phyloP scores from a whole-genome alignment of 2,329 filamentous ascomycete species.

The Pyrenochaeta sp. region DNA sequence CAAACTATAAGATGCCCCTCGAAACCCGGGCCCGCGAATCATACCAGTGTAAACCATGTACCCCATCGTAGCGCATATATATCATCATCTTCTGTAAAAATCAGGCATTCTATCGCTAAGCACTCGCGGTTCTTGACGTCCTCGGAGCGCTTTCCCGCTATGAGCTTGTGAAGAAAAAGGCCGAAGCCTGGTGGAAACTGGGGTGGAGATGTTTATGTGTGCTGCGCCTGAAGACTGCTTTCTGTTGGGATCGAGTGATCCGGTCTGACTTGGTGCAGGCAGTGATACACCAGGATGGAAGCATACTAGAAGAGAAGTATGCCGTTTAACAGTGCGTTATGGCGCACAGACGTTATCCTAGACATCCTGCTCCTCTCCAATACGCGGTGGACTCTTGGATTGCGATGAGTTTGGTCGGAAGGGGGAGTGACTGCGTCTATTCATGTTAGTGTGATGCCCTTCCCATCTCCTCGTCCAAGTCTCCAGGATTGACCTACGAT shows the following conservation, averaged over 20 bases:
- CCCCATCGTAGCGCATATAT: too few relatives aligned
- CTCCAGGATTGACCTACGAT: constrained; percentile 71
- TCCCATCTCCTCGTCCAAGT: not conserved
- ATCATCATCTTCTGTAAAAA: not conserved
- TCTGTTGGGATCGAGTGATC: not conserved
- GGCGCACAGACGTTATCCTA: constrained; percentile 4
- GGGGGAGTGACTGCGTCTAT: constrained; percentile 44
- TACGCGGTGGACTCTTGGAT: constrained; percentile 48
- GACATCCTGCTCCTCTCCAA: constrained; percentile 44
- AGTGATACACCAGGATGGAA: too few relatives aligned
- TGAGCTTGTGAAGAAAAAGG: too few relatives aligned
- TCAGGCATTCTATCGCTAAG: too few relatives aligned
- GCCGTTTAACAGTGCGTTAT: too few relatives aligned
- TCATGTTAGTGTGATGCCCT: constrained; percentile 1
- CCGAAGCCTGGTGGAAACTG: too few relatives aligned
- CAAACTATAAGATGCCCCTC: not conserved
- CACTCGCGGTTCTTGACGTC: too few relatives aligned
- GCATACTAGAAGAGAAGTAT: too few relatives aligned
- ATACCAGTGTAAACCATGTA: not conserved
- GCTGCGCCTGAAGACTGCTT: not conserved
- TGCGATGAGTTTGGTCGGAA: constrained; percentile 38
- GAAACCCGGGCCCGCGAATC: not conserved
- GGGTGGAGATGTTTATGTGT: too few relatives aligned
- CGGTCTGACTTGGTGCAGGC: not conserved
- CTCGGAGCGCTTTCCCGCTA: too few relatives aligned